Base-by-base conservation (phyloP, 768 basidiomycete genomes). In the Agrocybe pediades region DNA sequence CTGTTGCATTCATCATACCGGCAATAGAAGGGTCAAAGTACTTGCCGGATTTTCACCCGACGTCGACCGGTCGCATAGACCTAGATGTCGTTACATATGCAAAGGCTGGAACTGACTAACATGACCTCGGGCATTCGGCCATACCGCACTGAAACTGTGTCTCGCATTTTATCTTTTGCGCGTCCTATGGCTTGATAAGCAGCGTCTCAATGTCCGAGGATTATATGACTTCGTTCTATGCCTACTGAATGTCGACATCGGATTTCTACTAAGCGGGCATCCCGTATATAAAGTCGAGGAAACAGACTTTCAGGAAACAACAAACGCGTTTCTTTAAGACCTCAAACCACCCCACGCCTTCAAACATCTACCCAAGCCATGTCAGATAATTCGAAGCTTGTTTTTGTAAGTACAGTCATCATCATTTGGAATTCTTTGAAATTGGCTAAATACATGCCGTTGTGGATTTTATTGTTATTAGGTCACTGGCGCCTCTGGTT, bases 401-500 rank as follows among this genome's bases (percentile, higher is more conserved):
- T 50, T 42, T 50, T 50, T 16, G 49, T 50, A 25, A 24, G 49
- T 49, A 15, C 6, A 13, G 17, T 11, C 21, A 23, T 36, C 1
- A 24, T 9, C 7, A 7, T 39, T 25, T 33, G n/a, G n/a, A n/a
- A n/a, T 25, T 16, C 23, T 41, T n/a, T 3, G n/a, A 36, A 6
- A 11, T n/a, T 29, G n/a, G 6, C 8, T 8, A 42, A 25, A 27
- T 5, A 8, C 13, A 5, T 49, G 19, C 8, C 40, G n/a, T 25
- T 13, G 15, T 6, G 24, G 17, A 41, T 2, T 24, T 25, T 50
- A 19, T 41, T 42, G 2, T 7, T 29, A 20, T 19, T 19, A 68
- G 65, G 62, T 68, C n/a, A 67, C 67, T 23, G 67, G 67, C 27
- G 62, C 63, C 23, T 61, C 61, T 41, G 65, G 67, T 8, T 65